phyloP scores from a whole-genome alignment of 73 alveolate genomes.

The Breviolum minutum region DNA sequence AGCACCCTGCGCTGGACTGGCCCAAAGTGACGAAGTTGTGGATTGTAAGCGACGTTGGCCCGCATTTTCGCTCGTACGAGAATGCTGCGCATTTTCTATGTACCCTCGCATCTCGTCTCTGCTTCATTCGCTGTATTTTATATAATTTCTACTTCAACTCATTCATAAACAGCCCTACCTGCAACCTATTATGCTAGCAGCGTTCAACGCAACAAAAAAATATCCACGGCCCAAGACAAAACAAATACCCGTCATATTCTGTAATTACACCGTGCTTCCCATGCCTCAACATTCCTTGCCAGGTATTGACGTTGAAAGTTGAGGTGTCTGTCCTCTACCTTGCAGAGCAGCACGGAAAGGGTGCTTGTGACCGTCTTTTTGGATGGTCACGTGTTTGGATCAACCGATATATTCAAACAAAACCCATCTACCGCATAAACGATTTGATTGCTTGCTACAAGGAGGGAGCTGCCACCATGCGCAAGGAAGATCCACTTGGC shows the following conservation, averaged over 20 bases:
- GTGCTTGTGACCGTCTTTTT: background rate
- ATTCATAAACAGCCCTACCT: no score
- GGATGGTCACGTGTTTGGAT: conserved; percentile 4
- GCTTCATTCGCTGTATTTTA: no score
- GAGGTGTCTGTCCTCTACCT: background rate
- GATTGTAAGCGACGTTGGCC: background rate
- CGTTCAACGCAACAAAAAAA: background rate
- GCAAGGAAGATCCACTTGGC: background rate
- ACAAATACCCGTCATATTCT: background rate
- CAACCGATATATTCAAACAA: background rate
- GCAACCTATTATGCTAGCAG: background rate
- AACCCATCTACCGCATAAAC: background rate
- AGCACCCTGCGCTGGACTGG: background rate
- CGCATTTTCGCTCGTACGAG: conserved; percentile 26
- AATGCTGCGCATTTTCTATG: conserved; percentile 25
- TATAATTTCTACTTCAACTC: no score
- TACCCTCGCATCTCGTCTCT: background rate
- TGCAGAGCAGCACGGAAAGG: conserved; percentile 28
- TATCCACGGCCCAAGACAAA: no score
- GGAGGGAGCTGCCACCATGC: background rate
- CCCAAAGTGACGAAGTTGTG: background rate
- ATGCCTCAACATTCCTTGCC: no score
- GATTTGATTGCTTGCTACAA: background rate
- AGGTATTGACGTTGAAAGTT: background rate
- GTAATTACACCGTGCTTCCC: no score